Percentiles rank a stretch among this genome's conserved stretches.
These are phyloP conservation scores for Paragyromitra xinjiangensis DNA, from an alignment of 495 filamentous ascomycete genomes.

Conservation along the genomic window DNA sequence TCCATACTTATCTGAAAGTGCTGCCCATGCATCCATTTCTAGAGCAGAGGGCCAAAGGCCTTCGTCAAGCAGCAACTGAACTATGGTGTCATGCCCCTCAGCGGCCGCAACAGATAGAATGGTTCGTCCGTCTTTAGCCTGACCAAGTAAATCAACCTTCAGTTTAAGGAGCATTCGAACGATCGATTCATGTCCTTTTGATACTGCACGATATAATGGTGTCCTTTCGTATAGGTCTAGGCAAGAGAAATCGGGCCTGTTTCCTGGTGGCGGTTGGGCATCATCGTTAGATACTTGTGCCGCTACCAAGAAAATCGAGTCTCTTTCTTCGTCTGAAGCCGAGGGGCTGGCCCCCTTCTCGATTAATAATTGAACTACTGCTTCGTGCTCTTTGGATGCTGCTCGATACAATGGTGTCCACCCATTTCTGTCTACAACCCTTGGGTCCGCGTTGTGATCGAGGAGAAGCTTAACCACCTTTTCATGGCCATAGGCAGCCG, in stretches of 20 bases:
- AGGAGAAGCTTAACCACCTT: not conserved
- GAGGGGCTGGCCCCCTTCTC: not conserved
- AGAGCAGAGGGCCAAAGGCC: not conserved
- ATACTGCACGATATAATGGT: conserved; percentile 11
- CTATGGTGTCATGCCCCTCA: not conserved
- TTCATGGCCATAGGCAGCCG: not conserved
- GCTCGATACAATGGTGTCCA: not conserved
- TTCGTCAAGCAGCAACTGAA: not conserved
- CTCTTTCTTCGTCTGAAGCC: too few species aligned
- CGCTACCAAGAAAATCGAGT: too few species aligned
- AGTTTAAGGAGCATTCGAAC: not conserved
- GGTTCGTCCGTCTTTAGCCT: not conserved
- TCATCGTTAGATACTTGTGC: too few species aligned
- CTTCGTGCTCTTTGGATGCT: not conserved
- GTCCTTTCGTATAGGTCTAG: not conserved
- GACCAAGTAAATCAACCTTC: not conserved
- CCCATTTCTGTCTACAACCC: not conserved
- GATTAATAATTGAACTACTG: not conserved
- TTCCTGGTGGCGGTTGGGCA: too few species aligned
- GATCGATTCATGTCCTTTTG: conserved; percentile 11
- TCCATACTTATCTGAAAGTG: not conserved
- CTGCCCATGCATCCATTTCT: not conserved
- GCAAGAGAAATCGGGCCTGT: not conserved
- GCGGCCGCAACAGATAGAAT: conserved; percentile 18
- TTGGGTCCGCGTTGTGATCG: not conserved